Conservation (phyloP, 2,329 filamentous ascomycete species). For the Colletotrichum sp. region DNA sequence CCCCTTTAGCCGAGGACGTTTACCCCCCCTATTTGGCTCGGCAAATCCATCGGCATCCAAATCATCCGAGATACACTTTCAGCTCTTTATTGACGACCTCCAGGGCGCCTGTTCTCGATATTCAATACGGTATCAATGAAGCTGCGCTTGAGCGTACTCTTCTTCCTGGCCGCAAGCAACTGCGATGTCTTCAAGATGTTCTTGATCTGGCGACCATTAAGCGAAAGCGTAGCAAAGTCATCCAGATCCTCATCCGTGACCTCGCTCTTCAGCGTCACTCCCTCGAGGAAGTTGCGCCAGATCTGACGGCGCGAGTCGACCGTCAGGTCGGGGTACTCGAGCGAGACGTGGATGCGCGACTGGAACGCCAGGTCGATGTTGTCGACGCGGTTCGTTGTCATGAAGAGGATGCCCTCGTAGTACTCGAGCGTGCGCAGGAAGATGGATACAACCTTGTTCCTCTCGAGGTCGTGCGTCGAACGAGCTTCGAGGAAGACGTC, state of each 20-base stretch:
- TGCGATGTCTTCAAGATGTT: slow-evolving; percentile 47
- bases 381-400: slow-evolving; percentile 52
- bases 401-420: slow-evolving; percentile 54
- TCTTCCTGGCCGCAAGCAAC: slow-evolving; percentile 51
- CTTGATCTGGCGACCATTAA: slow-evolving; percentile 57
- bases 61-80: background rate
- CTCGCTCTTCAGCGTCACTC: slow-evolving; percentile 32
- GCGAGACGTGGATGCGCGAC: slow-evolving; percentile 52
- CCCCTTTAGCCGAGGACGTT: background rate
- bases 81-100: background rate
- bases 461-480: slow-evolving; percentile 35
- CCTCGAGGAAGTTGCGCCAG: slow-evolving; percentile 44
- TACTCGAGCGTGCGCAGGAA: slow-evolving; percentile 51
- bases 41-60: background rate
- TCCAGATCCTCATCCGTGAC: slow-evolving; percentile 31
- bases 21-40: background rate
- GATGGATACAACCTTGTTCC: slow-evolving; percentile 39
- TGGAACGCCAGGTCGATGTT: slow-evolving; percentile 53
- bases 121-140: slow-evolving; percentile 20
- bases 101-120: slow-evolving; percentile 15
- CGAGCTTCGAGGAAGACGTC: slow-evolving; percentile 50
- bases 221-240: slow-evolving; percentile 39
- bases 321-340: slow-evolving; percentile 50
- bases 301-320: slow-evolving; percentile 37
- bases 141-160: slow-evolving; percentile 19